Evolutionary conservation across 2,329 filamentous ascomycete species (phyloP).

Genomic region (Alternaria solani): DNA sequence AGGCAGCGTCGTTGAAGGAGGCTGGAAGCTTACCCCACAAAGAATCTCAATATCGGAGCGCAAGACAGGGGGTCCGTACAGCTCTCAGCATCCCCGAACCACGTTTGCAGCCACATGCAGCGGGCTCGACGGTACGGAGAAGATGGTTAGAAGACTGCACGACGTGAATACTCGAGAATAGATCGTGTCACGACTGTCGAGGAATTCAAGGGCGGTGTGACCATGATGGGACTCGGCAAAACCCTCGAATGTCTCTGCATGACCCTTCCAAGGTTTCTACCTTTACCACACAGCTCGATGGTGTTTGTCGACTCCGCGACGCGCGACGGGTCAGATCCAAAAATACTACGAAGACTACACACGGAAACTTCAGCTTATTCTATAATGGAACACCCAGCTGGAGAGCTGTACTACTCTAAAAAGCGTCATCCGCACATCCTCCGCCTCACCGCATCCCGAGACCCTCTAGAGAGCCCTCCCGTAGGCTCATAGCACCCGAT

Average conservation of each 20-base stretch:
- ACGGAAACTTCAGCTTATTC: neutral
- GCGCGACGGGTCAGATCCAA: conserved; percentile 3
- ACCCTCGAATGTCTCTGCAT: neutral
- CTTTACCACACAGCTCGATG: conserved; percentile 9
- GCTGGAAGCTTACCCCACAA: conserved; percentile 18
- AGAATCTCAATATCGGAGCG: conserved; percentile 5
- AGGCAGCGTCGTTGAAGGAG: conserved; percentile 7
- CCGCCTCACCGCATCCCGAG: neutral
- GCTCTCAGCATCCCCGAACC: conserved; percentile 7
- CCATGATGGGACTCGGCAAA: conserved; percentile 5
- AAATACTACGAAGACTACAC: conserved; percentile 2
- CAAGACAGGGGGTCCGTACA: conserved; percentile 3
- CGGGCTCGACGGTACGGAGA: neutral
- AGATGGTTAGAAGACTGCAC: neutral
- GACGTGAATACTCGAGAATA: neutral
- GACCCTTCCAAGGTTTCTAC: neutral
- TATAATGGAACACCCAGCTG: conserved; percentile 1
- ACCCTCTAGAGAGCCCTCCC: neutral
- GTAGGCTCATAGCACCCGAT: conserved; percentile 10
- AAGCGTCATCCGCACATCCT: conserved; percentile 12
- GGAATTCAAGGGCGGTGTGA: neutral
- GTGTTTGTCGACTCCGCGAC: conserved; percentile 9
- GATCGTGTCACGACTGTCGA: neutral
- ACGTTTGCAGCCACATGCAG: conserved; percentile 5
- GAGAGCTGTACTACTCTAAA: conserved; percentile 7